A percentile compares a stretch with the other conserved stretches of the same genome.
phyloP scores from a whole-genome alignment of 208 protist species.

The Porcisia hertigi region DNA sequence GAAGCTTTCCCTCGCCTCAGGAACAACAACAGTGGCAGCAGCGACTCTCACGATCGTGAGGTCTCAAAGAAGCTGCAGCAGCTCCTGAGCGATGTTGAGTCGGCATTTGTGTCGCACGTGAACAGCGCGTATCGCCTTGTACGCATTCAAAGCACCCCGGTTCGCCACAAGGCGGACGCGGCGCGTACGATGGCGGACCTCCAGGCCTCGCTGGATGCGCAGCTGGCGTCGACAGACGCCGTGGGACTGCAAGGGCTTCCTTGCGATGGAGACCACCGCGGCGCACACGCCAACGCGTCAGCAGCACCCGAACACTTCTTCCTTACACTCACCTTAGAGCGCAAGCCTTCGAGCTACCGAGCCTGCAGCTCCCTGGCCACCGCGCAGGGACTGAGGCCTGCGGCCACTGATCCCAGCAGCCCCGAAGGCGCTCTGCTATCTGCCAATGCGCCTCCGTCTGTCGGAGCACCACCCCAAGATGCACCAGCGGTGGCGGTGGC shows the following conservation, averaged over 20 bases:
- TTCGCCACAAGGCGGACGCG: conserved; percentile 30
- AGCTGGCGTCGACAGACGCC: not conserved
- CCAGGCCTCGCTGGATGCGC: conserved; percentile 8
- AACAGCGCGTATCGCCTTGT: conserved; percentile 42
- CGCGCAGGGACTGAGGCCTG: not conserved
- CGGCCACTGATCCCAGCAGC: not conserved
- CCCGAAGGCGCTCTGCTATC: not conserved
- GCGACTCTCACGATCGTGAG: not conserved
- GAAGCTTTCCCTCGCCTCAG: conserved; percentile 25
- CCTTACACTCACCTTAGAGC: conserved; percentile 26
- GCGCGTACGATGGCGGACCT: conserved; percentile 32
- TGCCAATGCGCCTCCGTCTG: not conserved
- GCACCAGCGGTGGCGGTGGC: not conserved
- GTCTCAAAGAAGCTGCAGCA: not conserved
- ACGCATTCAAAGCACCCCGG: conserved; percentile 31
- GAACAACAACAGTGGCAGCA: conserved; percentile 4
- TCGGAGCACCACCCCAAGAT: not conserved
- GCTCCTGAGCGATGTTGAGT: conserved; percentile 22
- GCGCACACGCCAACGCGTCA: not conserved
- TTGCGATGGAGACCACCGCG: not conserved
- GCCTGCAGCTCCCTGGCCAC: conserved; percentile 12
- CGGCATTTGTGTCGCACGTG: conserved; percentile 22
- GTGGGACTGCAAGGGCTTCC: not conserved
- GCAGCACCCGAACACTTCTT: conserved; percentile 2
- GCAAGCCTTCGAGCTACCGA: conserved; percentile 28